Percentiles rank a stretch among this genome's conserved stretches.
phyloP scores from a whole-genome alignment of 2,329 filamentous ascomycete species.

The Nothophoma quercina region DNA sequence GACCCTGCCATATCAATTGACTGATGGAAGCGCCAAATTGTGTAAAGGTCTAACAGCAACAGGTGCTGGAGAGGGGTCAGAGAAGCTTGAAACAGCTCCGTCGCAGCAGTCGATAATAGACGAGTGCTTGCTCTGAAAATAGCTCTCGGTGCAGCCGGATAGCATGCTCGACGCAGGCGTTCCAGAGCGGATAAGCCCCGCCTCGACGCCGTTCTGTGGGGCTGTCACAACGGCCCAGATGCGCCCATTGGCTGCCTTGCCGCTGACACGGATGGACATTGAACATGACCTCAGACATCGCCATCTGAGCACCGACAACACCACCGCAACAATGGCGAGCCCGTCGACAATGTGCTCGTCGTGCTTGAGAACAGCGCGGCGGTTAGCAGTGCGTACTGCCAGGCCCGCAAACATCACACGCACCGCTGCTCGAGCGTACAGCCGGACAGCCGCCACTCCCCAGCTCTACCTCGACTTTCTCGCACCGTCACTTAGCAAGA shows the following conservation, averaged over 20 bases:
- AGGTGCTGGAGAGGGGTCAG: neutral
- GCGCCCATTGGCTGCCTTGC: slow-evolving; percentile 22
- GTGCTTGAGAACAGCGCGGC: slow-evolving; percentile 38
- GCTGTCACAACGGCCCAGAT: slow-evolving; percentile 22
- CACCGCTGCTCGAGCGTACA: slow-evolving; percentile 28
- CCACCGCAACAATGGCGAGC: slow-evolving; percentile 32
- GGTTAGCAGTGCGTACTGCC: neutral
- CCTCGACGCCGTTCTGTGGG: slow-evolving; percentile 5
- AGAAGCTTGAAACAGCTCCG: neutral
- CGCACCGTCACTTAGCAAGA: slow-evolving; percentile 25
- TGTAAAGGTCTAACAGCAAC: neutral
- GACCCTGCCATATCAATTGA: slow-evolving; percentile 33
- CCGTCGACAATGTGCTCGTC: slow-evolving; percentile 39
- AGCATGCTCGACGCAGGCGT: slow-evolving; percentile 6
- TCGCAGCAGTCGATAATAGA: neutral
- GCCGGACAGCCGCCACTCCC: slow-evolving; percentile 31
- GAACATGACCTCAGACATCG: slow-evolving; percentile 24
- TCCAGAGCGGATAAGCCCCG: no score
- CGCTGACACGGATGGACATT: slow-evolving; percentile 14
- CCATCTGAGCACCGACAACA: slow-evolving; percentile 8
- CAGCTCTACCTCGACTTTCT: slow-evolving; percentile 44
- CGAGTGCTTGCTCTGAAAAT: slow-evolving; percentile 14
- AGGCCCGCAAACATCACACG: slow-evolving; percentile 10
- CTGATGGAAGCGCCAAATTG: neutral
- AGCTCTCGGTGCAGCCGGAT: slow-evolving; percentile 14